A percentile compares a stretch with the other conserved stretches of the same genome.
phyloP scores from a whole-genome alignment of 768 basidiomycete species.

The Agaricus subrufescens region DNA sequence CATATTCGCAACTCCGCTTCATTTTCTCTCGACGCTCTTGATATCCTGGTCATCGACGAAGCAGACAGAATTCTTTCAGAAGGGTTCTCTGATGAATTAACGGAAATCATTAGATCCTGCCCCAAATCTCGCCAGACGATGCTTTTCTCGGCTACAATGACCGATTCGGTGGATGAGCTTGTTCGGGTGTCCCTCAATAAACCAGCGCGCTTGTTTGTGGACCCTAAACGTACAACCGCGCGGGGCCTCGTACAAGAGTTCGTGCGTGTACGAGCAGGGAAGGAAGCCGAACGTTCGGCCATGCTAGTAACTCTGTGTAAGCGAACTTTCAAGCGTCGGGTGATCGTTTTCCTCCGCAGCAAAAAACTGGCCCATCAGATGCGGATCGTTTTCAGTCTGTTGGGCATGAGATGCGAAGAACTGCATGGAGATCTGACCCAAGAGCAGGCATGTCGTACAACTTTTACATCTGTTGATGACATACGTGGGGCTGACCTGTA shows the following conservation, averaged over 20 bases:
- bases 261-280: constrained; percentile 81
- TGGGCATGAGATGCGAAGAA: constrained; percentile 89
- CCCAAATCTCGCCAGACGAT: constrained; percentile 90
- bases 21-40: constrained; percentile 88
- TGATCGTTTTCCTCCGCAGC: constrained; percentile 92
- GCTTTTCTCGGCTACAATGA: constrained; percentile 99
- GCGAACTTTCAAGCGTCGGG: constrained; percentile 76
- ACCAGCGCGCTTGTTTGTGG: constrained; percentile 93
- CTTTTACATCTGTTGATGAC: neutral
- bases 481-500: constrained; percentile 2
- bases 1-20: constrained; percentile 94
- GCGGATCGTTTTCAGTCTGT: constrained; percentile 84
- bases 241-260: constrained; percentile 91
- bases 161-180: constrained; percentile 91
- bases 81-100: constrained; percentile 92
- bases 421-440: constrained; percentile 94
- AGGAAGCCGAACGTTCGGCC: constrained; percentile 71
- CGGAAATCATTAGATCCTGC: constrained; percentile 90
- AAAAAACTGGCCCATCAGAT: constrained; percentile 98
- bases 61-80: constrained; percentile 96
- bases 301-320: constrained; percentile 82
- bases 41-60: constrained; percentile 93
- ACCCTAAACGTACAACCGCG: constrained; percentile 86
- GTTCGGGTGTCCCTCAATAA: constrained; percentile 90
- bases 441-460: constrained; percentile 65